phyloP scores from a whole-genome alignment of 2,329 filamentous ascomycete species.

The Xenoacremonium recifei region DNA sequence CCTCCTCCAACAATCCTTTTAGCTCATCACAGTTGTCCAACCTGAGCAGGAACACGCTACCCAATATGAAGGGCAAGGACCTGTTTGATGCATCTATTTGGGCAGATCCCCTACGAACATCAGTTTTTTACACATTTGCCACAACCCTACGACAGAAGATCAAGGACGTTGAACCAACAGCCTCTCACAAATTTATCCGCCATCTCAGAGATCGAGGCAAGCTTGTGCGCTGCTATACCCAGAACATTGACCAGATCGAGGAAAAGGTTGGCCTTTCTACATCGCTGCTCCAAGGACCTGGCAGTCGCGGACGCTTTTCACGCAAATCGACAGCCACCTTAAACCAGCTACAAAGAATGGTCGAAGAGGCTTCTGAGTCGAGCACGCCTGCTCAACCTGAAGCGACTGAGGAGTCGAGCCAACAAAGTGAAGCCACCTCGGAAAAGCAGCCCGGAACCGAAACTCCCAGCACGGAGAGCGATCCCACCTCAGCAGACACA shows the following conservation, averaged over 20 bases:
- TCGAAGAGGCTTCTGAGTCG: slow-evolving; percentile 29
- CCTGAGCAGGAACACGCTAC: slow-evolving; percentile 38
- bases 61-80: slow-evolving; percentile 68
- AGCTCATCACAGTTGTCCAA: slow-evolving; percentile 38
- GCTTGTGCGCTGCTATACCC: slow-evolving; percentile 70
- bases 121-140: slow-evolving; percentile 71
- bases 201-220: slow-evolving; percentile 65
- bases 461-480: slow-evolving; percentile 17
- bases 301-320: slow-evolving; percentile 59
- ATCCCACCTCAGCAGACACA: slow-evolving; percentile 16
- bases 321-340: slow-evolving; percentile 40
- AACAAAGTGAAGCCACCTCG: slow-evolving; percentile 14
- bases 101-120: slow-evolving; percentile 65
- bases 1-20: slow-evolving; percentile 37
- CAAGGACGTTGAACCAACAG: slow-evolving; percentile 60
- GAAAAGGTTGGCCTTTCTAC: slow-evolving; percentile 67
- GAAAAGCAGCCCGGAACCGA: slow-evolving; percentile 13
- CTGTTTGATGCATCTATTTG: slow-evolving; percentile 71
- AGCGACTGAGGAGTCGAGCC: slow-evolving; percentile 17
- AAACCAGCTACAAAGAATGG: slow-evolving; percentile 36
- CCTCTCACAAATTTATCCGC: slow-evolving; percentile 67
- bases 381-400: slow-evolving; percentile 13
- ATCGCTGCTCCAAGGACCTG: slow-evolving; percentile 59
- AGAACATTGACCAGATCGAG: slow-evolving; percentile 74
- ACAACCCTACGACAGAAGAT: slow-evolving; percentile 66